These are phyloP conservation scores for Papiliotrema terrestris DNA, from an alignment of 1,284 basidiomycete genomes.

Conservation along the genomic window DNA sequence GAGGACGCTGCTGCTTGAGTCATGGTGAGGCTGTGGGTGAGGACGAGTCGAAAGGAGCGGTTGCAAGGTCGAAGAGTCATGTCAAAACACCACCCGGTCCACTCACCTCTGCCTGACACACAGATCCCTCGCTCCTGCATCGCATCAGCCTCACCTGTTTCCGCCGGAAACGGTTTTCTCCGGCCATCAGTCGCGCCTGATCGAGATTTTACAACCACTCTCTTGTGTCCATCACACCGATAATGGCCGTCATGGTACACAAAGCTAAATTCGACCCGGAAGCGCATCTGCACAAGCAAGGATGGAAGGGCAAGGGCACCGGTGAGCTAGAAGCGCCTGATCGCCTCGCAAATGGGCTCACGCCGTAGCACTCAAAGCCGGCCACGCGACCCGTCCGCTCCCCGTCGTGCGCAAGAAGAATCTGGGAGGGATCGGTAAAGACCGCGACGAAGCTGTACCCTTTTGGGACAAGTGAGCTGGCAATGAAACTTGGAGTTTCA, in stretches of 20 bases:
- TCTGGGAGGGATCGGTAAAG: slow-evolving; percentile 77
- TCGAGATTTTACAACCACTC: neutral
- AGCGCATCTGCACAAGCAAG: slow-evolving; percentile 72
- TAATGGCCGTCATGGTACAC: slow-evolving; percentile 28
- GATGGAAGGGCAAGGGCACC: slow-evolving; percentile 79
- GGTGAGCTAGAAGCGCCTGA: slow-evolving; percentile 26
- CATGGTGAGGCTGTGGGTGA: slow-evolving; percentile 1
- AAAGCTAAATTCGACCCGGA: slow-evolving; percentile 66
- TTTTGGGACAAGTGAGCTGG: slow-evolving; percentile 89
- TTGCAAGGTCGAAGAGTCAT: neutral
- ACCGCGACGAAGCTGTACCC: slow-evolving; percentile 85
- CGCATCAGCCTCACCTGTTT: slow-evolving; percentile 10
- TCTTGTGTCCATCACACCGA: neutral
- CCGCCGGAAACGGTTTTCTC: neutral
- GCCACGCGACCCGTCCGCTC: slow-evolving; percentile 59
- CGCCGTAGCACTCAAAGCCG: slow-evolving; percentile 52
- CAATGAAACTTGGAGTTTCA: neutral
- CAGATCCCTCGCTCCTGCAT: neutral
- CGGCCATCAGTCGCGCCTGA: too few relatives aligned
- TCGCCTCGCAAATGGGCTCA: slow-evolving; percentile 35
- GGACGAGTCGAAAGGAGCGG: neutral
- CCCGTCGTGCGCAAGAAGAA: slow-evolving; percentile 78
- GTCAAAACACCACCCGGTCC: neutral
- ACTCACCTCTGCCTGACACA: neutral
- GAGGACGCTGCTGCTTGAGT: slow-evolving; percentile 1